Base-by-base conservation (phyloP, 768 basidiomycete genomes). In the Mycena vitilis region DNA sequence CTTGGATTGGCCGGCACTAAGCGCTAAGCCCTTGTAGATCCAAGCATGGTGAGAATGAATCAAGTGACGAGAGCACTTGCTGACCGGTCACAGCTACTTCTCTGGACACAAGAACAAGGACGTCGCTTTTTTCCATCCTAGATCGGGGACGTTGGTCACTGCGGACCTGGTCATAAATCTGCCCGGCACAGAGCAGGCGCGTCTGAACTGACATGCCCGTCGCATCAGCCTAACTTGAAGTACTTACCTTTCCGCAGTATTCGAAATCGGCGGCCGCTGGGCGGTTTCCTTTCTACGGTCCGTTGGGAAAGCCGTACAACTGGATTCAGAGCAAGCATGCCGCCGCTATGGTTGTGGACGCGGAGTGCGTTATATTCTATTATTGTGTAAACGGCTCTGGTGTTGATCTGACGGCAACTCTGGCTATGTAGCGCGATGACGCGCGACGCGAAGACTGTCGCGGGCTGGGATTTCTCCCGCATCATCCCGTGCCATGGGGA, bases 101-200 rank as follows among this genome's bases (percentile, higher is more conserved):
- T 82, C 90, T 8, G 91, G 90, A 0, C 85, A 87, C 74, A 81
- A 79, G 70, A 94, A 93, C 75, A 91, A 93, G 75, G 95, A 96
- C 56, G 88, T 96, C 12, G 93, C 93, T 0, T 95, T 95, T 77
- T 86, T 91, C 63, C 95, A 96, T 74, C 78, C 81, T 15, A 82
- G 85, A 0, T 91, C 90, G 12, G 90, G 88, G 74, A 87, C 90
- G 0, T 79, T 96, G 49, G 64, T 63, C 1, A 0, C 49, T 9
- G 95, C 93, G 1, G 95, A 97, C 77, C 81, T 97, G 47, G 75
- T 96, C 1, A 86, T 94, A 80, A 96, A 96, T 79, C 80, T 96
- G 9, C 94, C 95, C 0, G 81, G 88, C 3, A 89, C 77, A 1
- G 95, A 96, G 78, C 94, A 95, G 80, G 89, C 88, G 10, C 22